phyloP scores from a whole-genome alignment of 345 rosid genomes.

The Mangifera indica region DNA sequence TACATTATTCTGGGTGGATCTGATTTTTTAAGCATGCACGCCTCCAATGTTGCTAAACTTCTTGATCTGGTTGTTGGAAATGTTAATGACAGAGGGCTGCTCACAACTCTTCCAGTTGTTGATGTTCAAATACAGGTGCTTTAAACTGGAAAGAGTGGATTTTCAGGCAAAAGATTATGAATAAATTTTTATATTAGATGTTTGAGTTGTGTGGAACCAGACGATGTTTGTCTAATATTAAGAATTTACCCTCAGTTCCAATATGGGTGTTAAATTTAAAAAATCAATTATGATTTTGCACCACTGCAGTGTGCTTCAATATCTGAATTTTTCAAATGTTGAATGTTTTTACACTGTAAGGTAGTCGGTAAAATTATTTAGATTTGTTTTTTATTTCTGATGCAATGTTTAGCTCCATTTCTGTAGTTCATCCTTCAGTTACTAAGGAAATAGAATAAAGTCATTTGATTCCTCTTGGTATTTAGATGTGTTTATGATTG shows the following conservation, averaged over 20 bases:
- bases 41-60: slow-evolving; percentile 79
- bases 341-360: background rate
- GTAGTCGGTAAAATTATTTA: background rate
- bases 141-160: background rate
- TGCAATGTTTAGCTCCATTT: background rate
- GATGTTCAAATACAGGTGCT: slow-evolving; percentile 86
- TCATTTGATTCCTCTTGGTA: background rate
- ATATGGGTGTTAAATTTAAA: background rate
- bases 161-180: background rate
- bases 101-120: slow-evolving; percentile 77
- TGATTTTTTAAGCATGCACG: slow-evolving; percentile 75
- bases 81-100: slow-evolving; percentile 84
- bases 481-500: slow-evolving; percentile 2
- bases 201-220: slow-evolving; percentile 7
- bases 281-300: background rate
- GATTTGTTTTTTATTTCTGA: background rate
- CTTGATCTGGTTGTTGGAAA: slow-evolving; percentile 91
- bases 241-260: background rate
- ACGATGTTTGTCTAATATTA: background rate
- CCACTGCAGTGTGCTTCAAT: background rate
- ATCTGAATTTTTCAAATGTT: background rate
- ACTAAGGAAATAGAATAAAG: background rate
- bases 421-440: slow-evolving; percentile 8
- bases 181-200: background rate
- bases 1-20: slow-evolving; percentile 80